A percentile compares a stretch with the other conserved stretches of the same genome.
Evolutionary conservation across 202 grass and related monocot genomes (phyloP).

Genomic region (Musa balbisiana): DNA sequence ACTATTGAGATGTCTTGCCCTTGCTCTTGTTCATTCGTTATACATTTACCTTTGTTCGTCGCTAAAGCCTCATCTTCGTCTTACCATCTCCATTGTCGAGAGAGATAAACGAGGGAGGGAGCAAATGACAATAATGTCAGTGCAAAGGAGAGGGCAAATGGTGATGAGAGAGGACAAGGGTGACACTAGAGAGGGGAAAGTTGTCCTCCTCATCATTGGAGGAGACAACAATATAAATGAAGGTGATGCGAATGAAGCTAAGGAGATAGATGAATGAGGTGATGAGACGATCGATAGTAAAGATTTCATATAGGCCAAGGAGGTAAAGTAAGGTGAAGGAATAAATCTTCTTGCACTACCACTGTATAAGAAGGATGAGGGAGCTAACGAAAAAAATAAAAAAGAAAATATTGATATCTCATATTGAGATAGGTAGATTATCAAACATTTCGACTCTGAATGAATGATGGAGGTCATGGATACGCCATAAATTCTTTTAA

Average conservation of each 20-base stretch:
- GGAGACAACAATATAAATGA: slow-evolving; percentile 67
- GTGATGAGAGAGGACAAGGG: neutral
- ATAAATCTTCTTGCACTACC: slow-evolving; percentile 82
- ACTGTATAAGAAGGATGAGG: slow-evolving; percentile 53
- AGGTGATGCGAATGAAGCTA: slow-evolving; percentile 84
- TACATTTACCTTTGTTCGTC: too few relatives aligned
- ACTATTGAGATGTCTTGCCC: too few relatives aligned
- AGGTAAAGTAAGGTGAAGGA: slow-evolving; percentile 57
- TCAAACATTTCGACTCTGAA: too few relatives aligned
- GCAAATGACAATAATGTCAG: slow-evolving; percentile 4
- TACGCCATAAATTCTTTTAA: too few relatives aligned
- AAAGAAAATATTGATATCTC: too few relatives aligned
- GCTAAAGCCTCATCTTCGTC: too few relatives aligned
- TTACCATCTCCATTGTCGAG: too few relatives aligned
- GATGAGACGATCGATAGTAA: slow-evolving; percentile 60
- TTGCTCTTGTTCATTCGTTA: too few relatives aligned
- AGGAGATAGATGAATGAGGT: slow-evolving; percentile 30
- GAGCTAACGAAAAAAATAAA: slow-evolving; percentile 57
- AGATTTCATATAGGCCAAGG: slow-evolving; percentile 51
- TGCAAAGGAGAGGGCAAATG: slow-evolving; percentile 33
- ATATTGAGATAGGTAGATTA: too few relatives aligned
- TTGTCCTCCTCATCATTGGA: slow-evolving; percentile 72
- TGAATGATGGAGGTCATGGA: too few relatives aligned
- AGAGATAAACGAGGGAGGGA: too few relatives aligned
- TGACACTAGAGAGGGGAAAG: slow-evolving; percentile 22